Percentiles rank a stretch among this genome's conserved stretches.
Evolutionary conservation across 495 filamentous ascomycete genomes (phyloP).

Genomic region (Bathelium albidoporum): DNA sequence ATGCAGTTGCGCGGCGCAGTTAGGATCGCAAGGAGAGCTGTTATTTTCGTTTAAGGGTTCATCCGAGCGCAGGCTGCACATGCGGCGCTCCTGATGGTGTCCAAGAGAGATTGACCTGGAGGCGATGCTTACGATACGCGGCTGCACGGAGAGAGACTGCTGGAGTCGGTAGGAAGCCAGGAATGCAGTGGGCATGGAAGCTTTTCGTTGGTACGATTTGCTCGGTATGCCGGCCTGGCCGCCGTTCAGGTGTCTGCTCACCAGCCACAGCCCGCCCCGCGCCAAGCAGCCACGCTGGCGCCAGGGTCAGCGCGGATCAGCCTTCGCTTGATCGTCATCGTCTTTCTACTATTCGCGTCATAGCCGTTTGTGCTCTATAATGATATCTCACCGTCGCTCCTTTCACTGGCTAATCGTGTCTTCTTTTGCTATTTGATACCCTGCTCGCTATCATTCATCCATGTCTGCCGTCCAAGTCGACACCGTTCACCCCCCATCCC

Average conservation of each 20-base stretch:
- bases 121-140: not conserved
- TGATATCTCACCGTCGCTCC: not conserved
- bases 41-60: not conserved
- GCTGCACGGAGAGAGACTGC: not conserved
- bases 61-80: not conserved
- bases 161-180: not conserved
- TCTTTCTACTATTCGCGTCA: not conserved
- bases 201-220: too few species aligned
- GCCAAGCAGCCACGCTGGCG: not conserved
- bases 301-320: not conserved
- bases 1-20: not conserved
- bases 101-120: not conserved
- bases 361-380: not conserved
- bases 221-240: not conserved
- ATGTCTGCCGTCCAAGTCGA: not conserved
- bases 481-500: not conserved
- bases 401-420: not conserved
- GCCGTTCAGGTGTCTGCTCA: not conserved
- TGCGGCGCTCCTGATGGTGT: not conserved
- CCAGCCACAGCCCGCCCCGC: not conserved
- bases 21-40: conserved; percentile 1
- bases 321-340: not conserved
- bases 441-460: not conserved
- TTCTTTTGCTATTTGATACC: not conserved
- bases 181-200: not conserved